Percentiles rank a stretch among this genome's conserved stretches.
Evolutionary conservation across 2,329 filamentous ascomycete species (phyloP).

Genomic region (Sporothrix brasiliensis): DNA sequence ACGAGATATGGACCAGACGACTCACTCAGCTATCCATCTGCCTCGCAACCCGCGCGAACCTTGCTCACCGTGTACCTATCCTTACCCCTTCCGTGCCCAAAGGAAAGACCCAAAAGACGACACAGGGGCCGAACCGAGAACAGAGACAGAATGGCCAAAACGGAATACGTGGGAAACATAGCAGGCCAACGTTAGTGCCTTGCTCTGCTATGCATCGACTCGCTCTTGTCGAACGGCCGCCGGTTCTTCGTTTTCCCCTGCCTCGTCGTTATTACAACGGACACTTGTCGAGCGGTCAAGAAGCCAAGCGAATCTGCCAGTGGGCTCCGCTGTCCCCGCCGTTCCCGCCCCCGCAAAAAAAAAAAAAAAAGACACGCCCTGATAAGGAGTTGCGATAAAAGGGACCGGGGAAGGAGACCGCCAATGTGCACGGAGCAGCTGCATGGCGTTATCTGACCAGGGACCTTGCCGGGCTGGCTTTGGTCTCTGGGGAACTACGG

Average conservation of each 20-base stretch:
- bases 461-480: not conserved
- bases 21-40: not conserved
- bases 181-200: too few species aligned
- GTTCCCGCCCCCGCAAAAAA: slow-evolving; percentile 28
- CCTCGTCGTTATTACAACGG: not conserved
- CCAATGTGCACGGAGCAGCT: slow-evolving; percentile 16
- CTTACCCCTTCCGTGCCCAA: not conserved
- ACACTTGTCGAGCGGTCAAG: not conserved
- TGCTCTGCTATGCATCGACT: too few species aligned
- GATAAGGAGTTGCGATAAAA: slow-evolving; percentile 16
- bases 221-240: too few species aligned
- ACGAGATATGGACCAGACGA: not conserved
- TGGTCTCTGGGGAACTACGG: not conserved
- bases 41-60: not conserved
- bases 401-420: not conserved
- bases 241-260: not conserved
- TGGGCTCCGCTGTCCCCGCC: slow-evolving; percentile 27
- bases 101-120: too few species aligned
- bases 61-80: not conserved
- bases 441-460: slow-evolving; percentile 19
- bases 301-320: not conserved
- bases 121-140: not conserved
- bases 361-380: too few species aligned
- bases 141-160: too few species aligned
- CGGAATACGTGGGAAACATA: too few species aligned